Conservation (phyloP, 495 filamentous ascomycete species). For the Thozetella sp. region DNA sequence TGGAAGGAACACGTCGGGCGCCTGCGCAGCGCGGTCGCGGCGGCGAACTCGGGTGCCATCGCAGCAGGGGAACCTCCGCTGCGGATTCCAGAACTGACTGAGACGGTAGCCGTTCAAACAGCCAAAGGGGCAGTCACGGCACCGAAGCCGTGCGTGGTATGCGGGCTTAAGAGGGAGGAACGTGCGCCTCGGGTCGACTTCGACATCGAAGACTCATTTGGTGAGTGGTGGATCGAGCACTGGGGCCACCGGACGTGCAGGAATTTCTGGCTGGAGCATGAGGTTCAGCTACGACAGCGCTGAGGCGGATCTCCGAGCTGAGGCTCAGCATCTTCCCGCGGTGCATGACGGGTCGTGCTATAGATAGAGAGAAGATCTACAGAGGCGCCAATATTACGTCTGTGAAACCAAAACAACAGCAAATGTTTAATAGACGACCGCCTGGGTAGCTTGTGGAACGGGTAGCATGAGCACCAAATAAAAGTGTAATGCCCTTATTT, state of each 20-base stretch:
- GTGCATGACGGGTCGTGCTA: too few species aligned
- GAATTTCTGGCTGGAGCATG: conserved; percentile 83
- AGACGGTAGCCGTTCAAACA: conserved; percentile 60
- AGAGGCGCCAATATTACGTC: too few species aligned
- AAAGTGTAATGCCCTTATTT: too few species aligned
- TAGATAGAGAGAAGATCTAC: too few species aligned
- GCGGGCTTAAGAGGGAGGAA: conserved; percentile 86
- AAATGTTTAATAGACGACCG: too few species aligned
- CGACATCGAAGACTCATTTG: conserved; percentile 83
- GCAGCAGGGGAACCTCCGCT: conserved; percentile 23
- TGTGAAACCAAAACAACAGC: too few species aligned
- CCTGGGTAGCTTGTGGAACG: too few species aligned
- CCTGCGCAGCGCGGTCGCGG: conserved; percentile 59
- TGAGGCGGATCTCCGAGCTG: too few species aligned
- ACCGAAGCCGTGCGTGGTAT: conserved; percentile 80
- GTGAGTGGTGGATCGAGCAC: conserved; percentile 94
- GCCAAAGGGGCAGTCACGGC: conserved; percentile 69
- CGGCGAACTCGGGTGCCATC: conserved; percentile 41
- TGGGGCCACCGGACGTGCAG: conserved; percentile 83
- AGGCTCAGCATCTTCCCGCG: too few species aligned
- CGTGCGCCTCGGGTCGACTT: conserved; percentile 73
- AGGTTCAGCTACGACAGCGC: conserved; percentile 62
- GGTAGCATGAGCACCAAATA: too few species aligned
- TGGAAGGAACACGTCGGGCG: conserved; percentile 74
- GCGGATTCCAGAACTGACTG: conserved; percentile 68